These are phyloP conservation scores for Saccharomyces hybrid DNA, from an alignment of 1,139 yeast species.

Conservation along the genomic window DNA sequence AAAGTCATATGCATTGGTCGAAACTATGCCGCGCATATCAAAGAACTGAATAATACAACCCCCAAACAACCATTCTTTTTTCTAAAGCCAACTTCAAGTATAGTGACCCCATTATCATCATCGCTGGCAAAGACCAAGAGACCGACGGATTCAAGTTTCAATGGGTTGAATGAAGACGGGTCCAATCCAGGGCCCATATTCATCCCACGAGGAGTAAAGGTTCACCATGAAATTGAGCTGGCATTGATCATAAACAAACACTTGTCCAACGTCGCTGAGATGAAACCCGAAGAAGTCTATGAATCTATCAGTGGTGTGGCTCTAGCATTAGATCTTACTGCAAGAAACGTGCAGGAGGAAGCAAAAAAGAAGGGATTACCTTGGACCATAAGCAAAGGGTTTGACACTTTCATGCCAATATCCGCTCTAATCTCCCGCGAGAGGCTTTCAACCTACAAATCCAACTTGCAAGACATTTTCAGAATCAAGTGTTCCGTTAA, in stretches of 20 bases:
- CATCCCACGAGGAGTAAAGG: slow-evolving; percentile 72
- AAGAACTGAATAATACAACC: slow-evolving; percentile 71
- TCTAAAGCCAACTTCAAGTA: slow-evolving; percentile 71
- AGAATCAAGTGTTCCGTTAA: slow-evolving; percentile 58
- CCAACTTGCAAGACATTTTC: slow-evolving; percentile 35
- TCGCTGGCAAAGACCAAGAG: slow-evolving; percentile 4
- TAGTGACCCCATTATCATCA: slow-evolving; percentile 36
- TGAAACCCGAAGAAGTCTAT: slow-evolving; percentile 60
- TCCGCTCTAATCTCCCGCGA: slow-evolving; percentile 61
- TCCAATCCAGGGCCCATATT: slow-evolving; percentile 59
- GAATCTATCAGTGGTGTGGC: slow-evolving; percentile 81
- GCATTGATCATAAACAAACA: slow-evolving; percentile 67
- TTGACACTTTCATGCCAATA: slow-evolving; percentile 88
- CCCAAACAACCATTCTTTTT: slow-evolving; percentile 89
- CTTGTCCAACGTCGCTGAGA: slow-evolving; percentile 50
- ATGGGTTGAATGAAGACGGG: slow-evolving; percentile 26
- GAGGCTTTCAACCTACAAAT: slow-evolving; percentile 65
- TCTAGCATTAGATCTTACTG: slow-evolving; percentile 87
- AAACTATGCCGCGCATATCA: slow-evolving; percentile 89
- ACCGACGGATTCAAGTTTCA: slow-evolving; percentile 12
- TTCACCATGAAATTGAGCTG: slow-evolving; percentile 90
- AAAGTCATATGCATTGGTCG: slow-evolving; percentile 94
- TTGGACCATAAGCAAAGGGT: slow-evolving; percentile 95
- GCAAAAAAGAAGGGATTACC: slow-evolving; percentile 94
- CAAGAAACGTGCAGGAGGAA: slow-evolving; percentile 90